These are phyloP conservation scores for Schoenoplectus tabernaemontani DNA, from an alignment of 202 grass and related monocot species.

Conservation along the genomic window DNA sequence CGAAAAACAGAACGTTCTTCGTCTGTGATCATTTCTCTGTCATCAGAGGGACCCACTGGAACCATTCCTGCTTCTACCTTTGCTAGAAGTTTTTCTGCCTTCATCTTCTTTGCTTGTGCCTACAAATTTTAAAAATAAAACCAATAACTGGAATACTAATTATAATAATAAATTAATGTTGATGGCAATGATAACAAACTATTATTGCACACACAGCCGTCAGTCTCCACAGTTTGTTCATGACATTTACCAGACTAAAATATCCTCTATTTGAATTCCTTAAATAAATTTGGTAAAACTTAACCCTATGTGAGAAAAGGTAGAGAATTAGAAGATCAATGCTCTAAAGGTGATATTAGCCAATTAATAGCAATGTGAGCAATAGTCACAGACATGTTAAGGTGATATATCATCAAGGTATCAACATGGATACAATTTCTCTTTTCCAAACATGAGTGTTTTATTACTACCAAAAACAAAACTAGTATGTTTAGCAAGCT, in stretches of 20 bases:
- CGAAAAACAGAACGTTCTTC: constrained; percentile 93
- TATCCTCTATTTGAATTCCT: neutral
- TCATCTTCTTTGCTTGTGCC: constrained; percentile 85
- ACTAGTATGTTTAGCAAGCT: constrained; percentile 5
- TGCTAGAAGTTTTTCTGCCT: constrained; percentile 68
- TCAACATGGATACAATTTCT: neutral
- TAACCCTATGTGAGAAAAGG: neutral
- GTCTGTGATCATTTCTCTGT: constrained; percentile 87
- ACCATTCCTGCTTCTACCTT: constrained; percentile 94
- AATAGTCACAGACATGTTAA: neutral
- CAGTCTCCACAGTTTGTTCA: neutral
- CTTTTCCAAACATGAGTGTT: neutral
- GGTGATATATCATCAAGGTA: neutral
- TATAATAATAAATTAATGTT: neutral
- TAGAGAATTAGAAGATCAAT: neutral
- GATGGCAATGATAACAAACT: neutral
- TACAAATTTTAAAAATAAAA: constrained; percentile 29
- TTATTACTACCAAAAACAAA: neutral
- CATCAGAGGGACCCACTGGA: constrained; percentile 60
- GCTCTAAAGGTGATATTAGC: neutral
- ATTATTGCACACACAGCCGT: neutral
- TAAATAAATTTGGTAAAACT: neutral
- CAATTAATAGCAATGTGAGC: neutral
- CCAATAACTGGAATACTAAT: neutral
- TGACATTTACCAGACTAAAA: neutral